phyloP scores from a whole-genome alignment of 225 moss, liverwort and hornwort genomes.

The Anthoceros angustus region DNA sequence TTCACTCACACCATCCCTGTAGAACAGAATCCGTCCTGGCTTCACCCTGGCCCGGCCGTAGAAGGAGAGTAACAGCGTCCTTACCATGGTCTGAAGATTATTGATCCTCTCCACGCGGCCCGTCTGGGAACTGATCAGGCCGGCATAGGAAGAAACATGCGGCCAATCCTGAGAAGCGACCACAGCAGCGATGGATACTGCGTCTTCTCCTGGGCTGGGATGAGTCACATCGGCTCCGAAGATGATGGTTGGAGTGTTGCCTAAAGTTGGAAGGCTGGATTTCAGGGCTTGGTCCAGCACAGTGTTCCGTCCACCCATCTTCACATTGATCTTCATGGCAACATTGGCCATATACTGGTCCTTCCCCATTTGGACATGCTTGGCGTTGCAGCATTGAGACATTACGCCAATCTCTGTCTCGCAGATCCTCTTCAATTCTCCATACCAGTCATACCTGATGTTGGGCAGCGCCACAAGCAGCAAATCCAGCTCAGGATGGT shows the following conservation, averaged over 20 bases:
- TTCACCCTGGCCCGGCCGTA: conserved; percentile 19
- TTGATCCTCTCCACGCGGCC: conserved; percentile 13
- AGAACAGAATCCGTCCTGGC: conserved; percentile 27
- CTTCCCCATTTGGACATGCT: not conserved
- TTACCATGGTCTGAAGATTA: conserved; percentile 18
- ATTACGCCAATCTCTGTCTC: conserved; percentile 6
- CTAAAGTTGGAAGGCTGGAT: not conserved
- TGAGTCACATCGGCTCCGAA: conserved; percentile 11
- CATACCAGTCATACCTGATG: conserved; percentile 3
- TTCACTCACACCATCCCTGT: conserved; percentile 25
- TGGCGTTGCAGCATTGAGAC: conserved; percentile 5
- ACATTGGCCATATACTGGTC: conserved; percentile 7
- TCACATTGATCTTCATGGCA: conserved; percentile 10
- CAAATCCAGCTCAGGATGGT: not conserved
- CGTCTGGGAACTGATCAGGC: conserved; percentile 18
- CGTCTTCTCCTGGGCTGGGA: conserved; percentile 3
- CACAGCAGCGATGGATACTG: conserved; percentile 7
- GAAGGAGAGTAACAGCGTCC: conserved; percentile 16
- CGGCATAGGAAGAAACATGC: conserved; percentile 19
- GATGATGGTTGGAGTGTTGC: conserved; percentile 5
- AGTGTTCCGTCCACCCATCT: conserved; percentile 4
- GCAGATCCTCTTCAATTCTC: not conserved
- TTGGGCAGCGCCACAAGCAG: conserved; percentile 4
- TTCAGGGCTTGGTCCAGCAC: not conserved
- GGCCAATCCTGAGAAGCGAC: conserved; percentile 42